Percentiles rank a stretch among this genome's conserved stretches.
Evolutionary conservation across 257 asterid genomes (phyloP).

Genomic region (Verbena officinalis): DNA sequence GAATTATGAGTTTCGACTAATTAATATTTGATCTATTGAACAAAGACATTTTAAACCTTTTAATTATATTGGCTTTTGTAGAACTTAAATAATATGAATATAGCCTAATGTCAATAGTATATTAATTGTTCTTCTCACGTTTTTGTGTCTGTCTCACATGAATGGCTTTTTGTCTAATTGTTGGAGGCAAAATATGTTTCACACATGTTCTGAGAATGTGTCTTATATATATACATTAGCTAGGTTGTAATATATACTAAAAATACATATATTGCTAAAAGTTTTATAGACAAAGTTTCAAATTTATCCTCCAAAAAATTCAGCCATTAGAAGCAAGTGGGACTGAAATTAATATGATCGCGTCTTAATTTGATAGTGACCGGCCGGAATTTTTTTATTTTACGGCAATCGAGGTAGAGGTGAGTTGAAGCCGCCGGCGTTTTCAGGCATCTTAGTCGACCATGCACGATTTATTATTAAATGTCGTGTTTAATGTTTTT

Average conservation of each 20-base stretch:
- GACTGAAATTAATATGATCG: constrained; percentile 20
- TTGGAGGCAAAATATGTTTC: constrained; percentile 17
- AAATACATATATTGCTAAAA: no score
- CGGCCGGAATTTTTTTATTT: constrained; percentile 37
- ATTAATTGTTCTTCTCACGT: no score
- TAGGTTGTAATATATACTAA: no score
- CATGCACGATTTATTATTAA: constrained; percentile 17
- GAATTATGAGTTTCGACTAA: no score
- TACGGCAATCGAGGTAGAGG: constrained; percentile 61
- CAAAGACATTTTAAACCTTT: no score
- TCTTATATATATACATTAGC: no score
- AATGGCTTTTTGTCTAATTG: constrained; percentile 23
- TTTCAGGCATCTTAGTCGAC: constrained; percentile 40
- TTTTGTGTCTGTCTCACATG: neutral
- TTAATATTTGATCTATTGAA: no score
- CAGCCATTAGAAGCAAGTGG: neutral
- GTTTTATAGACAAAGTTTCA: no score
- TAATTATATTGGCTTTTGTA: no score
- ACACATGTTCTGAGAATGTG: neutral
- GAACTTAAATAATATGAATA: no score
- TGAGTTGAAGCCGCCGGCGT: constrained; percentile 50
- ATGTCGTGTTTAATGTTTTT: neutral
- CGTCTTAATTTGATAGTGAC: constrained; percentile 50
- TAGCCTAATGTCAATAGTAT: no score
- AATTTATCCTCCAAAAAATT: neutral